Percentiles rank a stretch among this genome's conserved stretches.
These are phyloP conservation scores for Xylaria venustula DNA, from an alignment of 495 filamentous ascomycete species.

Conservation along the genomic window DNA sequence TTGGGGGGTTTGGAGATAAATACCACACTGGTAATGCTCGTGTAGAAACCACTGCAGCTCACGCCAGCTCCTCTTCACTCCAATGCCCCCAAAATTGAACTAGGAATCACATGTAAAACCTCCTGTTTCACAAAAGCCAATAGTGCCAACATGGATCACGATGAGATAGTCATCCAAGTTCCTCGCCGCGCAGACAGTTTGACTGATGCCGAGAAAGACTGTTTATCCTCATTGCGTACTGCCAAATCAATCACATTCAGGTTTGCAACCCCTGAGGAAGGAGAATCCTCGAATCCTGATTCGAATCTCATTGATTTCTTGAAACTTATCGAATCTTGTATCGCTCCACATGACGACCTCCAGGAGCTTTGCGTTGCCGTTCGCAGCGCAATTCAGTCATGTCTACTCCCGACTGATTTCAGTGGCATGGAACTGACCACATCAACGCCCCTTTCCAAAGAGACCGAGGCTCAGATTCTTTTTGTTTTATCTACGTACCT, in stretches of 20 bases:
- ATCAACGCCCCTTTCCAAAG: background rate
- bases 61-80: background rate
- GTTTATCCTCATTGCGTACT: background rate
- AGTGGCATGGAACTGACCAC: background rate
- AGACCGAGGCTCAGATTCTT: constrained; percentile 5
- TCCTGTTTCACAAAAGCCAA: background rate
- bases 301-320: background rate
- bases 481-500: constrained; percentile 31
- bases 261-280: background rate
- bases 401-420: background rate
- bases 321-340: background rate
- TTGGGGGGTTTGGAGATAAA: background rate
- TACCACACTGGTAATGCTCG: background rate
- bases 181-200: background rate
- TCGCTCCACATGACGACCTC: background rate
- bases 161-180: background rate
- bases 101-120: too few relatives aligned
- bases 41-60: background rate
- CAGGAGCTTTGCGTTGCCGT: background rate
- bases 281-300: background rate
- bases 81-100: too few relatives aligned
- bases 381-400: background rate
- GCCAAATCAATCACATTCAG: background rate
- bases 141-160: background rate
- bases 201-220: background rate